Evolutionary conservation across 805 yeast species (phyloP), one percentile per base, ranked within the genome.

Genomic region (Schwanniomyces vanrijiae): DNA sequence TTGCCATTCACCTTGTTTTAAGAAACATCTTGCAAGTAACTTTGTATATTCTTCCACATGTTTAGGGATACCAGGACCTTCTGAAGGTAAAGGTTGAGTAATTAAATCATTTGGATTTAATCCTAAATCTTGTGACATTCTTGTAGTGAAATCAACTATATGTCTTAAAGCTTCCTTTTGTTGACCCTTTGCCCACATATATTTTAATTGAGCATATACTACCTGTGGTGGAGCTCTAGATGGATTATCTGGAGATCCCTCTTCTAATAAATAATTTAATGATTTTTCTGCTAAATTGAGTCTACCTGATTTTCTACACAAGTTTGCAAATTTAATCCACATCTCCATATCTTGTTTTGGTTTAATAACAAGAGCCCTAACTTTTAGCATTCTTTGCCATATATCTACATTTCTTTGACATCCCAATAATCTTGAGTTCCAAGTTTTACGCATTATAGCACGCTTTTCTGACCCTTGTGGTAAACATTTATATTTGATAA

Each of bases 1-100:
- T 61, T 90, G 94, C 99, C 99, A 94, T 65, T 94, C 97, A 56
- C 99, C 99, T 69, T 94, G 99, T 60, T 94, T 95, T 66, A 92
- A 75, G 71, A 91, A 94, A 59, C 99, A 94, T 52, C 98, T 78
- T 0, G 99, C 97, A 38, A 94, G 71, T 22, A 95, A 72, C 54
- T 81, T 86, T 10, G 97, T 90, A 59, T 89, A 88, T 50, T 86
- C 89, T 53, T 86, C 88, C 43, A 87, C 87, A 60, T 86, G 91
- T 45, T 83, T 83, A 16, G 87, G 80, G 9, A 83, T 81, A 19
- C 86, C 88, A 1, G 88, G 86, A 3, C 82, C 77, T 47, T 75
- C 82, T 0, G 88, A 81, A 0, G 96, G 96, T 38, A 87, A 67
- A 31, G 94, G 91, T 59, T 88, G 95, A 2, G 91, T 84, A 46